Conservation (phyloP, 139 green algal genomes). For the Tetratostichococcus sp. region DNA sequence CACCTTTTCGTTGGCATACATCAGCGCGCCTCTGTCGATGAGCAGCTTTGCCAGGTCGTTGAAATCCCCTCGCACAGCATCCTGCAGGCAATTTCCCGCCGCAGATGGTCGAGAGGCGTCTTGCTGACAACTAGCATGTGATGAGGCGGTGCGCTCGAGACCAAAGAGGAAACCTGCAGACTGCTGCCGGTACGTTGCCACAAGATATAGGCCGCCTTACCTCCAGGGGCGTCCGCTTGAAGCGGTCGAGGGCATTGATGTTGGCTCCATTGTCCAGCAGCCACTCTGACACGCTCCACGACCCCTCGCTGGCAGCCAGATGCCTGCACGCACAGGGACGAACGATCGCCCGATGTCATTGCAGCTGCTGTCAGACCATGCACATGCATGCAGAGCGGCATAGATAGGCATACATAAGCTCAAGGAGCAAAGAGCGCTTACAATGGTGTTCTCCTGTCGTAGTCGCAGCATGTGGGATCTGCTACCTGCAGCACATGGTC, state of each 20-base stretch:
- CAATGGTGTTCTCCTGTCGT: slow-evolving; percentile 82
- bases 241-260: slow-evolving; percentile 72
- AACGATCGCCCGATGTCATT: too few relatives aligned
- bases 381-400: too few relatives aligned
- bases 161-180: too few relatives aligned
- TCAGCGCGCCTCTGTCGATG: slow-evolving; percentile 45
- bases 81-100: slow-evolving; percentile 45
- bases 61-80: slow-evolving; percentile 77
- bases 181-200: too few relatives aligned
- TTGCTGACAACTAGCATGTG: too few relatives aligned
- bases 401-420: too few relatives aligned
- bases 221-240: slow-evolving; percentile 82
- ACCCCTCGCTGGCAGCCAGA: slow-evolving; percentile 70
- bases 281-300: slow-evolving; percentile 77
- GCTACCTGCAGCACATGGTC: slow-evolving; percentile 46
- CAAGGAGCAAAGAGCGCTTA: too few relatives aligned
- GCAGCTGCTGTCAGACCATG: too few relatives aligned
- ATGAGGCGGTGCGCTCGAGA: too few relatives aligned
- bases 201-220: slow-evolving; percentile 24
- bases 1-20: slow-evolving; percentile 58
- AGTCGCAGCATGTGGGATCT: slow-evolving; percentile 73
- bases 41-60: slow-evolving; percentile 73
- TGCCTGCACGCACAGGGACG: slow-evolving; percentile 51
- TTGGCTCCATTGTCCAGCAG: slow-evolving; percentile 57
- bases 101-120: too few relatives aligned